Evolutionary conservation across 2,329 filamentous ascomycete species (phyloP).

Genomic region (Hirsutella thompsonii): DNA sequence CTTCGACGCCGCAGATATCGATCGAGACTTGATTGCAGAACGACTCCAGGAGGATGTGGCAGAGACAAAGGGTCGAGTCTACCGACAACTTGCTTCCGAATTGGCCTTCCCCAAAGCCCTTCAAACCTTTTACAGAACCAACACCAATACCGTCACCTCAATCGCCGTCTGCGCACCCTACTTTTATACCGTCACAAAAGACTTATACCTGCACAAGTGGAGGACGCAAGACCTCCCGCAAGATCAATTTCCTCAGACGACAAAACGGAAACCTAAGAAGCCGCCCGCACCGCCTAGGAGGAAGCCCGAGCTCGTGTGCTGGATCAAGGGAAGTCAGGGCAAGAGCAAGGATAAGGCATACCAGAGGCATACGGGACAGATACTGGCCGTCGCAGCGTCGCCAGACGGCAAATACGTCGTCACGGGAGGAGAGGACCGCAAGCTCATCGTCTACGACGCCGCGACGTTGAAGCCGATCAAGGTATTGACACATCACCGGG

Average conservation of each 20-base stretch:
- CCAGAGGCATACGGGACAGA: conserved; percentile 66
- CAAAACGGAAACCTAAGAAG: conserved; percentile 45
- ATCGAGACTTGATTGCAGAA: conserved; percentile 83
- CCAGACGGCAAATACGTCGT: conserved; percentile 83
- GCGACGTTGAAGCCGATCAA: conserved; percentile 64
- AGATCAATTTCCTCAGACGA: conserved; percentile 46
- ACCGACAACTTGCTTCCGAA: conserved; percentile 63
- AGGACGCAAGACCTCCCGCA: conserved; percentile 55
- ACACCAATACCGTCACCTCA: conserved; percentile 65
- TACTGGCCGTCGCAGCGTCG: conserved; percentile 75
- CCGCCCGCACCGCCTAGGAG: conserved; percentile 43
- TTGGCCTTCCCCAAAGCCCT: conserved; percentile 56
- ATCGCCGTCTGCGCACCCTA: conserved; percentile 69
- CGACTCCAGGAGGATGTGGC: conserved; percentile 83
- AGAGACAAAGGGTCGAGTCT: conserved; percentile 81
- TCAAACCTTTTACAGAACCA: conserved; percentile 64
- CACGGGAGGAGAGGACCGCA: conserved; percentile 75
- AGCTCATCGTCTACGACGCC: conserved; percentile 81
- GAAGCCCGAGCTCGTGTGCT: conserved; percentile 50
- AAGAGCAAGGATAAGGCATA: conserved; percentile 52
- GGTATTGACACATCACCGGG: conserved; percentile 84
- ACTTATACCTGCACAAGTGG: conserved; percentile 81
- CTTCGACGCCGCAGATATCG: conserved; percentile 90
- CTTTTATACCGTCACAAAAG: conserved; percentile 81
- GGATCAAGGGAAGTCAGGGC: conserved; percentile 46